Percentiles rank a stretch among this genome's conserved stretches.
These are phyloP conservation scores for Apiotrichum sp. DNA, from an alignment of 1,284 basidiomycete genomes.

Conservation along the genomic window DNA sequence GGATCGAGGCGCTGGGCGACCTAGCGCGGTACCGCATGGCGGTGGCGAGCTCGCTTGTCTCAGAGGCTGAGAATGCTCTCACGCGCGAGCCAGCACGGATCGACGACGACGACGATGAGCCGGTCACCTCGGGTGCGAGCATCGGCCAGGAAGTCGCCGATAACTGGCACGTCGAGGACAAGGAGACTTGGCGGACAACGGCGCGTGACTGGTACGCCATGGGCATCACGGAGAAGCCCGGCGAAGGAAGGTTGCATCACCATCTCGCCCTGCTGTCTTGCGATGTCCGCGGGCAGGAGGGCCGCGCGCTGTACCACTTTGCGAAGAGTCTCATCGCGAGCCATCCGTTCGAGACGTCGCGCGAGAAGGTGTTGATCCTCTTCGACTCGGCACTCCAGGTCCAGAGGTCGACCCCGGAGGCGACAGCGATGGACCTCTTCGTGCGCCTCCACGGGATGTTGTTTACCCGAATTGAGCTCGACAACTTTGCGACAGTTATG, in stretches of 20 bases:
- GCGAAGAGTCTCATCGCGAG: conserved; percentile 90
- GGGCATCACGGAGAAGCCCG: conserved; percentile 81
- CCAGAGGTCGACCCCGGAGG: conserved; percentile 66
- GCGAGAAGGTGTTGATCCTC: conserved; percentile 77
- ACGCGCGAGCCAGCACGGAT: not conserved
- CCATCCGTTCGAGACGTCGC: conserved; percentile 76
- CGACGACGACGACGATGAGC: conserved; percentile 26
- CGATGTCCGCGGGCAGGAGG: conserved; percentile 73
- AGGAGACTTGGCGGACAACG: conserved; percentile 83
- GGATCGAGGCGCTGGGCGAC: conserved; percentile 95
- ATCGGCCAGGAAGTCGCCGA: conserved; percentile 84
- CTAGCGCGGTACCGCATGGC: conserved; percentile 91
- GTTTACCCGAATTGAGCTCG: conserved; percentile 87
- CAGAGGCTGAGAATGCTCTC: conserved; percentile 32
- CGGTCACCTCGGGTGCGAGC: conserved; percentile 54
- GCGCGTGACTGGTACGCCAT: conserved; percentile 89
- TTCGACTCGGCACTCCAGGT: conserved; percentile 70
- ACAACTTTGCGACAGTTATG: conserved; percentile 75
- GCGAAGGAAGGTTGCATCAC: conserved; percentile 86
- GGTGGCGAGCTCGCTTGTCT: conserved; percentile 55
- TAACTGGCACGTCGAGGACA: conserved; percentile 81
- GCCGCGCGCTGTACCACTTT: conserved; percentile 86
- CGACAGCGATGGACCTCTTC: conserved; percentile 73
- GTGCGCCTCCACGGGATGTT: conserved; percentile 90
- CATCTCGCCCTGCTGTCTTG: conserved; percentile 84